Percentiles rank a stretch among this genome's conserved stretches.
phyloP scores from a whole-genome alignment of 805 yeast species.

The Ogataea pini region DNA sequence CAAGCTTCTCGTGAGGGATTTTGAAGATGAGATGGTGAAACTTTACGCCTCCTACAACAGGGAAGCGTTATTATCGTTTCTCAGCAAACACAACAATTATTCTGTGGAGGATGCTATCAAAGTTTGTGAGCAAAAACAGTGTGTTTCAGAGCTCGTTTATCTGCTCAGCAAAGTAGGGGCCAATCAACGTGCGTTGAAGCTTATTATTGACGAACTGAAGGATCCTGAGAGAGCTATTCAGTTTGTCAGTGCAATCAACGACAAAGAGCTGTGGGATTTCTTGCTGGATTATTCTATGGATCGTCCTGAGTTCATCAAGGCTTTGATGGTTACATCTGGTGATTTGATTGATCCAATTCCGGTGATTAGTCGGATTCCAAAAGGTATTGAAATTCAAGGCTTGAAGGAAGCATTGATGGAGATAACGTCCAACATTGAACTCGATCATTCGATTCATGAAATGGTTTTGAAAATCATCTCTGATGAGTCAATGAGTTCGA shows the following conservation, averaged over 20 bases:
- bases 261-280: slow-evolving; percentile 78
- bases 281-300: slow-evolving; percentile 68
- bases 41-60: slow-evolving; percentile 67
- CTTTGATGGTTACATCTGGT: slow-evolving; percentile 69
- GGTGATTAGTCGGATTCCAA: slow-evolving; percentile 65
- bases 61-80: slow-evolving; percentile 54
- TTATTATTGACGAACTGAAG: slow-evolving; percentile 73
- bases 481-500: slow-evolving; percentile 46
- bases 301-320: slow-evolving; percentile 75
- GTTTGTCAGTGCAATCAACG: slow-evolving; percentile 69
- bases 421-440: slow-evolving; percentile 63
- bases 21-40: slow-evolving; percentile 66
- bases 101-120: slow-evolving; percentile 70
- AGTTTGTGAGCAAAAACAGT: slow-evolving; percentile 55
- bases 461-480: slow-evolving; percentile 57
- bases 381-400: slow-evolving; percentile 61
- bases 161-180: slow-evolving; percentile 83
- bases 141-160: slow-evolving; percentile 74
- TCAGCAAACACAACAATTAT: slow-evolving; percentile 61
- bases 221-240: slow-evolving; percentile 81
- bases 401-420: slow-evolving; percentile 59
- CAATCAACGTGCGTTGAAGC: slow-evolving; percentile 66
- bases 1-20: slow-evolving; percentile 51
- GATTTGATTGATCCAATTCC: slow-evolving; percentile 66
- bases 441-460: slow-evolving; percentile 52